These are phyloP conservation scores for Elaeis guineensis DNA, from an alignment of 176 grass and related monocot species.

Conservation along the genomic window DNA sequence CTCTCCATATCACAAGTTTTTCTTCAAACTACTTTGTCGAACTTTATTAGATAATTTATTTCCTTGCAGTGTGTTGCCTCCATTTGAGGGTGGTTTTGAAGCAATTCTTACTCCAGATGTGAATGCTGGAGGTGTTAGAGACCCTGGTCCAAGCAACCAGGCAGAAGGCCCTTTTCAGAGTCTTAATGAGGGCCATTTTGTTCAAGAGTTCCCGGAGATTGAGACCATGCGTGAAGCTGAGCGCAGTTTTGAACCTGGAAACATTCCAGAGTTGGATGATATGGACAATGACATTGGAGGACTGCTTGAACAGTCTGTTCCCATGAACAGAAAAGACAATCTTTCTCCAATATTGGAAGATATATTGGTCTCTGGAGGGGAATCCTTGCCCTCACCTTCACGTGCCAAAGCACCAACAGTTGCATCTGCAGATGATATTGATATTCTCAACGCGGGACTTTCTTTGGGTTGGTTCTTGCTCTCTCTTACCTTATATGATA, in stretches of 20 bases:
- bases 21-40: background rate
- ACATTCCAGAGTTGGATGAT: slow-evolving; percentile 20
- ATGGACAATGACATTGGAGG: slow-evolving; percentile 24
- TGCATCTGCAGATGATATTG: slow-evolving; percentile 5
- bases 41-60: background rate
- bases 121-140: slow-evolving; percentile 15
- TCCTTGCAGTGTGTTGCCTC: slow-evolving; percentile 43
- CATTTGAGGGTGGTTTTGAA: slow-evolving; percentile 34
- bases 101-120: slow-evolving; percentile 13
- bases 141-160: slow-evolving; percentile 15
- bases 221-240: slow-evolving; percentile 39
- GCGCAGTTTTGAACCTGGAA: slow-evolving; percentile 8
- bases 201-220: slow-evolving; percentile 34
- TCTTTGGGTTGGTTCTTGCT: slow-evolving; percentile 27
- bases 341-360: slow-evolving; percentile 14
- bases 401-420: background rate
- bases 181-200: slow-evolving; percentile 12
- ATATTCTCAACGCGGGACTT: slow-evolving; percentile 6
- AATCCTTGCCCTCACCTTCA: slow-evolving; percentile 24
- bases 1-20: background rate
- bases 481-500: background rate
- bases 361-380: slow-evolving; percentile 20
- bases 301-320: slow-evolving; percentile 14
- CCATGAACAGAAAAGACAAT: slow-evolving; percentile 27
- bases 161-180: slow-evolving; percentile 5